Evolutionary conservation across 2,329 filamentous ascomycete genomes (phyloP).

Genomic region (Harringtonia lauricola): DNA sequence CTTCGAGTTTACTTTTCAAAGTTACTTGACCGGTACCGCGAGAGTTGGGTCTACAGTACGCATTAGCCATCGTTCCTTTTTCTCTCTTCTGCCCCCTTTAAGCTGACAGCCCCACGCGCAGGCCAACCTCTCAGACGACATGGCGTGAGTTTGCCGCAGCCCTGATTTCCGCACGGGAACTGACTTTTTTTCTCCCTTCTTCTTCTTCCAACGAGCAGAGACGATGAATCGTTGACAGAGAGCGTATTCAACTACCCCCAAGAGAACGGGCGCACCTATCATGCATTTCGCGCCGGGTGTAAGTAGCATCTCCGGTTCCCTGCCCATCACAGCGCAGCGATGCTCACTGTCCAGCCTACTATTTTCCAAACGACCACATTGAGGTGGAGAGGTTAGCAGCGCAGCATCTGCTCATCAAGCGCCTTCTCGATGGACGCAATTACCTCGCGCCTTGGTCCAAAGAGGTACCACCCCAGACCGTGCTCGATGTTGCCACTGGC

Average conservation of each 20-base stretch:
- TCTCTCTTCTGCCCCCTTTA: background rate
- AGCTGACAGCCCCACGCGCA: no score
- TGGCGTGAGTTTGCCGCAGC: no score
- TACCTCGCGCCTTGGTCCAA: slow-evolving; percentile 19
- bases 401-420: slow-evolving; percentile 20
- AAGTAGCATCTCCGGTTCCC: slow-evolving; percentile 6
- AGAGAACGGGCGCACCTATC: slow-evolving; percentile 21
- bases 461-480: slow-evolving; percentile 16
- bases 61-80: background rate
- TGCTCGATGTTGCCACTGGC: slow-evolving; percentile 33
- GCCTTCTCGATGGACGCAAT: slow-evolving; percentile 18
- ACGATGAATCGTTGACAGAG: slow-evolving; percentile 18
- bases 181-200: background rate
- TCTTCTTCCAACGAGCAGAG: no score
- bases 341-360: slow-evolving; percentile 17
- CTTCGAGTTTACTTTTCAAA: slow-evolving; percentile 18
- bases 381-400: slow-evolving; percentile 20
- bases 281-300: slow-evolving; percentile 21
- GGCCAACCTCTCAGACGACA: no score
- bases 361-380: slow-evolving; percentile 21
- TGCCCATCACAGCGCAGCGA: no score
- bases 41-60: slow-evolving; percentile 15
- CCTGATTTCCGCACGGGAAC: background rate
- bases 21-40: slow-evolving; percentile 12
- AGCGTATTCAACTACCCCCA: slow-evolving; percentile 18